A percentile compares a stretch with the other conserved stretches of the same genome.
These are phyloP conservation scores for Colletotrichum sp. DNA, from an alignment of 2,329 filamentous ascomycete genomes.

Conservation along the genomic window DNA sequence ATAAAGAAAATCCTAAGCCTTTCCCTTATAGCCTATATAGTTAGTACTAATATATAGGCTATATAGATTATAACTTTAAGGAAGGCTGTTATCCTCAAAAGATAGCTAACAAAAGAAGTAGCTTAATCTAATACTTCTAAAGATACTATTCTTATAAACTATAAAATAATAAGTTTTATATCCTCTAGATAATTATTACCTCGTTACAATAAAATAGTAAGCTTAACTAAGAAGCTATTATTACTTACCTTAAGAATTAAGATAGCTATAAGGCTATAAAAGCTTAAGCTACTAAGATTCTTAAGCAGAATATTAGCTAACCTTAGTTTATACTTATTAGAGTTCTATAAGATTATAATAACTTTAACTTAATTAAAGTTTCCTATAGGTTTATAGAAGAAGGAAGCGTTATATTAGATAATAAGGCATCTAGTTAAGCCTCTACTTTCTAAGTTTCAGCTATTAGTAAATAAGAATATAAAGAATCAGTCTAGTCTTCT, in stretches of 20 bases:
- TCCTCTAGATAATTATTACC: background rate
- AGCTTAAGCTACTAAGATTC: background rate
- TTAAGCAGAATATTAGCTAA: background rate
- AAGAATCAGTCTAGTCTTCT: too few species aligned
- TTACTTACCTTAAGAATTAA: background rate
- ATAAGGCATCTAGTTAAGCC: too few species aligned
- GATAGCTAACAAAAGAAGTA: background rate
- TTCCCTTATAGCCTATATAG: background rate
- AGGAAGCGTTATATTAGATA: too few species aligned
- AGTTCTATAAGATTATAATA: background rate
- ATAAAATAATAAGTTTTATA: background rate
- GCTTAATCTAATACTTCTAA: background rate
- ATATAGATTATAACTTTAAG: background rate
- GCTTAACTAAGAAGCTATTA: background rate
- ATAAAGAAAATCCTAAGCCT: too few species aligned
- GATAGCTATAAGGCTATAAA: background rate
- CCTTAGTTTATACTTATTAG: background rate
- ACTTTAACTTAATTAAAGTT: background rate
- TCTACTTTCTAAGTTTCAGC: too few species aligned
- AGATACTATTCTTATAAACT: background rate
- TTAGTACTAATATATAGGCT: background rate
- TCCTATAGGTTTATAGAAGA: background rate
- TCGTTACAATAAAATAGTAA: background rate
- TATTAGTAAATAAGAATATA: too few species aligned
- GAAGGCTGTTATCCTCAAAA: background rate